Percentiles rank a stretch among this genome's conserved stretches.
These are phyloP conservation scores for Sporothrix globosa DNA, from an alignment of 2,329 filamentous ascomycete genomes.

Conservation along the genomic window DNA sequence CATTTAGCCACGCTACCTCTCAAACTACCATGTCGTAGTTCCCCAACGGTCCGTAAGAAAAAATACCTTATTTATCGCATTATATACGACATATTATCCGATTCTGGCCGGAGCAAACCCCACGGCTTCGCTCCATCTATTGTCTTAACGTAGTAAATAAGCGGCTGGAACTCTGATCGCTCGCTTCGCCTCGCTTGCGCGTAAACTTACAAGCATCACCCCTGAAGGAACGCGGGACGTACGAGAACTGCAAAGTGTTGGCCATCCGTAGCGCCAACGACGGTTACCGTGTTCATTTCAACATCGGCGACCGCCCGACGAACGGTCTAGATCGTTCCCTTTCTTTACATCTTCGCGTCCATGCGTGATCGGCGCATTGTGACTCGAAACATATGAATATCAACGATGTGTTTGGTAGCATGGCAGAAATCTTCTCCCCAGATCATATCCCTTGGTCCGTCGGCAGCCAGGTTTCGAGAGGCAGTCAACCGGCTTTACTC, in stretches of 20 bases:
- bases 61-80: too few relatives aligned
- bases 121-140: neutral
- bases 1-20: too few relatives aligned
- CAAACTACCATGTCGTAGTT: too few relatives aligned
- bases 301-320: too few relatives aligned
- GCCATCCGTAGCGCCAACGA: neutral
- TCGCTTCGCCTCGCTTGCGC: conserved; percentile 24
- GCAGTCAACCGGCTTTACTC: neutral
- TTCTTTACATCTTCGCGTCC: too few relatives aligned
- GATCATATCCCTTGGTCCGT: neutral
- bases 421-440: neutral
- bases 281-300: too few relatives aligned
- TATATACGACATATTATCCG: too few relatives aligned
- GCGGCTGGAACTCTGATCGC: conserved; percentile 7
- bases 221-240: neutral
- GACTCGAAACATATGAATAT: neutral
- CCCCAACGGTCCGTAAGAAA: too few relatives aligned
- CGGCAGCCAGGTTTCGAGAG: neutral
- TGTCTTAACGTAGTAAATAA: neutral
- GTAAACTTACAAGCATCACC: conserved; percentile 9
- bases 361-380: neutral
- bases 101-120: too few relatives aligned
- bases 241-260: neutral
- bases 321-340: neutral
- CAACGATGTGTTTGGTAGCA: neutral